A percentile compares a stretch with the other conserved stretches of the same genome.
Evolutionary conservation across 23 red algal genomes (phyloP).

Genomic region (Cyanidiococcus yangmingshanensis): DNA sequence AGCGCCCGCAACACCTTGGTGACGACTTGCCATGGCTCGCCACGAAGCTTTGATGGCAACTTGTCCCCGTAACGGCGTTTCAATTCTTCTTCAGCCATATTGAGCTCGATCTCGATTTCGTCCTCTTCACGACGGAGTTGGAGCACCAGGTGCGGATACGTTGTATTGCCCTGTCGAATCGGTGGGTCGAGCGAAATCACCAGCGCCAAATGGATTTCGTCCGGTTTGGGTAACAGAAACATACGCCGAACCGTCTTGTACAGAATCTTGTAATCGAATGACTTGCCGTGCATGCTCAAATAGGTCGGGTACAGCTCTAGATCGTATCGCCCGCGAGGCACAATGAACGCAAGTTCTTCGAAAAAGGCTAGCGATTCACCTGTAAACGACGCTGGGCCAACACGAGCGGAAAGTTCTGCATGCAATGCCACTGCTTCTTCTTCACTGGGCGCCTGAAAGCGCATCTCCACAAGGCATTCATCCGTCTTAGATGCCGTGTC

Average conservation of each 20-base stretch:
- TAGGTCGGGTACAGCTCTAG: slow-evolving; percentile 93
- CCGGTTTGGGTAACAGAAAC: slow-evolving; percentile 93
- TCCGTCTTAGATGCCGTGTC: slow-evolving; percentile 79
- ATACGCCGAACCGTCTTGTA: slow-evolving; percentile 74
- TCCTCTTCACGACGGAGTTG: slow-evolving; percentile 76
- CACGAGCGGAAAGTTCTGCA: slow-evolving; percentile 48
- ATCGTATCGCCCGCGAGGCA: slow-evolving; percentile 90
- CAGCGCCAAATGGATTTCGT: slow-evolving; percentile 77
- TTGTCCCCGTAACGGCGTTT: slow-evolving; percentile 66
- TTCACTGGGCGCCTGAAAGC: slow-evolving; percentile 57
- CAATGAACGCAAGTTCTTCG: slow-evolving; percentile 60
- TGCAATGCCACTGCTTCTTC: slow-evolving; percentile 49
- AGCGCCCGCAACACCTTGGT: slow-evolving; percentile 83
- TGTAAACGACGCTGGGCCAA: slow-evolving; percentile 75
- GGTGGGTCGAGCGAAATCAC: slow-evolving; percentile 94
- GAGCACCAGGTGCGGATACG: slow-evolving; percentile 96
- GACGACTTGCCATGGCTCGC: slow-evolving; percentile 84
- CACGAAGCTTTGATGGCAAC: slow-evolving; percentile 35
- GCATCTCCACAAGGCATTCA: slow-evolving; percentile 87
- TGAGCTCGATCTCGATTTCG: slow-evolving; percentile 45
- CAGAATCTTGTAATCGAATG: slow-evolving; percentile 94
- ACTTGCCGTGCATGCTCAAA: slow-evolving; percentile 85
- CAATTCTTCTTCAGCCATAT: slow-evolving; percentile 67
- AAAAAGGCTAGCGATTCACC: slow-evolving; percentile 83
- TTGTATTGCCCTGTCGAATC: slow-evolving; percentile 94